Base-by-base conservation (phyloP, 805 yeast genomes). In the Saccharomycopsis fermentans region DNA sequence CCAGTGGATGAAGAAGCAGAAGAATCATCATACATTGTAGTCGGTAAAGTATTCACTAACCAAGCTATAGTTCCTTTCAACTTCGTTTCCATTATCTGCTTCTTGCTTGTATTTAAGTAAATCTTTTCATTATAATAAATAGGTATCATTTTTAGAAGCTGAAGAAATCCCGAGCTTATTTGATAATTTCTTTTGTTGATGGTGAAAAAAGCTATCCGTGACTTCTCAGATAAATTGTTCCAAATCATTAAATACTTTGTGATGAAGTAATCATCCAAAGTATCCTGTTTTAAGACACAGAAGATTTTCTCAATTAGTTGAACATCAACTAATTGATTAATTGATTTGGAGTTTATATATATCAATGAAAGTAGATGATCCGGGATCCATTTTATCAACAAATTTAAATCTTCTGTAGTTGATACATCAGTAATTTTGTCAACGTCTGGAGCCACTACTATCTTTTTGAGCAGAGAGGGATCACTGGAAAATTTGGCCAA, bases 321-420 rank as follows among this genome's bases (percentile, higher is more conserved):
- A 3, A 71, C 61, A 67, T 90, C 96, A 14, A 89, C 86, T 12
- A 78, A 72, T 12, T 83, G 77, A 58, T 84, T 88, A 55, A 88
- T 83, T 9, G 75, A 73, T 55, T 72, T 77, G 64, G 87, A 90
- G 67, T 89, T 88, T 62, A 90, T 84, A 65, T 87, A 90, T 55
- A 86, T 77, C 51, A 88, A 74, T 24, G 82, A 80, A 52, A 90
- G 71, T 0, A 90, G 68, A 24, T 78, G 77, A 51, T 81, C 80
- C 1, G 97, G 96, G 27, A 90, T 82, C 67, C 76, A 75, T 4
- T 70, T 68, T 8, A 81, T 66, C 26, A 73, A 60, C 6, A 66
- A 64, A 17, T 73, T 72, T 11, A 61, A 37, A 27, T 36, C 37
- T 6, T 35, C 27, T 17, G 56, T 56, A 9, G 57, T 61, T 21